Evolutionary conservation across 1,284 basidiomycete species (phyloP).

Genomic region (Wallemia mellicola): DNA sequence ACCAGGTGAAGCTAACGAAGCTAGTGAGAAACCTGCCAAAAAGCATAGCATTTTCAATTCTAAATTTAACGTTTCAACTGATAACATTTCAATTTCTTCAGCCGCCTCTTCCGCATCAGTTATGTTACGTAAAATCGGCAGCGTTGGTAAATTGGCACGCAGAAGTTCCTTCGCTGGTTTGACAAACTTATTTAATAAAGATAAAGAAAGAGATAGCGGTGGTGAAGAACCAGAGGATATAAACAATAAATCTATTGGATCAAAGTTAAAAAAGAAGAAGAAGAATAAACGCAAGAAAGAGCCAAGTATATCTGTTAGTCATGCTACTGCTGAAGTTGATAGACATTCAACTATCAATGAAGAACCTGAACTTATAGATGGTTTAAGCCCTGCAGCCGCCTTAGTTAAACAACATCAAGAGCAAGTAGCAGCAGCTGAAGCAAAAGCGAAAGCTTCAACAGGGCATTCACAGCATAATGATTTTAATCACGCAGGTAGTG

Average conservation of each 20-base stretch:
- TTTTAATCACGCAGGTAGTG: not conserved
- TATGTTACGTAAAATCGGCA: constrained; percentile 89
- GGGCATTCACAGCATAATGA: constrained; percentile 4
- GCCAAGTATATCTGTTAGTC: constrained; percentile 40
- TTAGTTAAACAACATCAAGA: constrained; percentile 61
- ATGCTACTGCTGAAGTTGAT: constrained; percentile 61
- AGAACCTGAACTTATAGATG: constrained; percentile 27
- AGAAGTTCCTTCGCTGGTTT: constrained; percentile 71
- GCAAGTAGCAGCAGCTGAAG: constrained; percentile 31
- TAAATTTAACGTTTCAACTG: constrained; percentile 68
- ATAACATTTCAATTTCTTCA: constrained; percentile 90
- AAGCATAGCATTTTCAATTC: constrained; percentile 56
- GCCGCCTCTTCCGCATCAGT: constrained; percentile 85
- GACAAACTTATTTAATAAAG: constrained; percentile 75
- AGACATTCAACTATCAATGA: constrained; percentile 21
- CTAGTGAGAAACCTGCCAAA: constrained; percentile 9
- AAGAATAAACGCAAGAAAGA: constrained; percentile 24
- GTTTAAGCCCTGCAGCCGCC: constrained; percentile 71
- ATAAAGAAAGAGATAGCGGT: constrained; percentile 31
- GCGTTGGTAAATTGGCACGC: constrained; percentile 66
- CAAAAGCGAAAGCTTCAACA: constrained; percentile 21
- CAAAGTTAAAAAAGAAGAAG: constrained; percentile 11
- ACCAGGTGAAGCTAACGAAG: constrained; percentile 13
- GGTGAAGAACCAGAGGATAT: constrained; percentile 21
- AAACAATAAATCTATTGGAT: constrained; percentile 17